Evolutionary conservation across 495 filamentous ascomycete genomes (phyloP).

Genomic region (Bryoglossum gracile): DNA sequence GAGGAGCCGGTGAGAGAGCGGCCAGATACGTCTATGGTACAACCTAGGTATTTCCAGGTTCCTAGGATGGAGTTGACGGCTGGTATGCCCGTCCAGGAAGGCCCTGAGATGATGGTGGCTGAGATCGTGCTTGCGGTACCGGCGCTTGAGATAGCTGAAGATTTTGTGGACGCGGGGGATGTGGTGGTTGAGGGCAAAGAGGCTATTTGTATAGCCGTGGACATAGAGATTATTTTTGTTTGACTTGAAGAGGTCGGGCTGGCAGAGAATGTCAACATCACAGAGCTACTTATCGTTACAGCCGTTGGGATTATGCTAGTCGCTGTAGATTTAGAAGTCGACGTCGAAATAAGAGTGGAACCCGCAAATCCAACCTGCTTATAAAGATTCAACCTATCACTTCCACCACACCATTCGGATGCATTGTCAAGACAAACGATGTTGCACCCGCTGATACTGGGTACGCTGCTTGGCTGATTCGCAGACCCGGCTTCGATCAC

Average conservation of each 20-base stretch:
- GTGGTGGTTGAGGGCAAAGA: background rate
- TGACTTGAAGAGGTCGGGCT: too few species aligned
- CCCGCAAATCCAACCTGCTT: too few species aligned
- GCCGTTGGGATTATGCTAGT: background rate
- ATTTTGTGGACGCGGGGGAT: constrained; percentile 4
- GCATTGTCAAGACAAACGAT: constrained; percentile 5
- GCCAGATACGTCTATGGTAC: constrained; percentile 13
- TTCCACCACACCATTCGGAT: constrained; percentile 29
- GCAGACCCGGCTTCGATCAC: constrained; percentile 33
- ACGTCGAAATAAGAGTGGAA: background rate
- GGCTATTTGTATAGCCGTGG: too few species aligned
- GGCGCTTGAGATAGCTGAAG: too few species aligned
- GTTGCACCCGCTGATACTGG: constrained; percentile 8
- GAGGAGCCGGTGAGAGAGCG: constrained; percentile 20
- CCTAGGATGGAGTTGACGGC: constrained; percentile 9
- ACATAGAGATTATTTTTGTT: too few species aligned
- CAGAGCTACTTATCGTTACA: too few species aligned
- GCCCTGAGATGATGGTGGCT: background rate
- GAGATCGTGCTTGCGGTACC: background rate
- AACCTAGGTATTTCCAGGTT: constrained; percentile 22
- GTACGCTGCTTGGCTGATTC: constrained; percentile 6
- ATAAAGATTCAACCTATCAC: constrained; percentile 22
- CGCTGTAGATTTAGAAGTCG: constrained; percentile 3
- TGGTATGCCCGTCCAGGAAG: constrained; percentile 12
- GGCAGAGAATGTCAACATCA: too few species aligned